Base-by-base conservation (phyloP, 2,329 filamentous ascomycete genomes). In the Claviceps fusiformis region DNA sequence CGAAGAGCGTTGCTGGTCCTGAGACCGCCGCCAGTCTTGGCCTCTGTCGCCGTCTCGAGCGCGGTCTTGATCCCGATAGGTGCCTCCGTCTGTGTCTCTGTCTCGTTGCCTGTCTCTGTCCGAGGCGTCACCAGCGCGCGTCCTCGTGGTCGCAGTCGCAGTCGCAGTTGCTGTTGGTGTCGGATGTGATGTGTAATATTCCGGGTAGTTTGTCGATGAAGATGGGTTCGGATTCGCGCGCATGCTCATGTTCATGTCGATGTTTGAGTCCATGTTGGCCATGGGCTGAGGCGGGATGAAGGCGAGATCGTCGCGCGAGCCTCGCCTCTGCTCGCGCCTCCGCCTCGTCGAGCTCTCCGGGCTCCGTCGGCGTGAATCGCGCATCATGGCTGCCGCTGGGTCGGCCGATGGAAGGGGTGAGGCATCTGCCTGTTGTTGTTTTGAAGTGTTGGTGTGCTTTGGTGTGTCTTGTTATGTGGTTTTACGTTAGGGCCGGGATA, bases 331-430 rank as follows among this genome's bases (percentile, higher is more conserved):
- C 56, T 69, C 65, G 58, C 64, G 63, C 61, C 64, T 66, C 71
- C 76, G 75, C 66, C 77, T 75, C 65, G 75, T 72, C 65, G 73
- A 73, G 71, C 73, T 73, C 62, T 80, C 78, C 55, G 75, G 76
- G 70, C 77, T 80, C 71, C 77, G 75, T 64, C 74, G 75, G 67
- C 77, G 76, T 68, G 73, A 70, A 64, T 75, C 73, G 71, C 74
- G 72, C 76, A 79, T 76, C 75, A 76, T 80, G 66, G 65, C 71
- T 61, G 63, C 64, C 60, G 60, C 55, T 63, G 59, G 55, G 56
- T 59, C 60, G 59, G 59, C 60, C 59, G 17, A 45, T n/a, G 39
- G 50, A 50, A 46, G 55, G 50, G 46, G 53, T 41, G 45, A 53
- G 50, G 37, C 53, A 55, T 55, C 53, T 52, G 52, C 48, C 44